Percentiles rank a stretch among this genome's conserved stretches.
Evolutionary conservation across 257 asterid species (phyloP).

Genomic region (Perilla frutescens): DNA sequence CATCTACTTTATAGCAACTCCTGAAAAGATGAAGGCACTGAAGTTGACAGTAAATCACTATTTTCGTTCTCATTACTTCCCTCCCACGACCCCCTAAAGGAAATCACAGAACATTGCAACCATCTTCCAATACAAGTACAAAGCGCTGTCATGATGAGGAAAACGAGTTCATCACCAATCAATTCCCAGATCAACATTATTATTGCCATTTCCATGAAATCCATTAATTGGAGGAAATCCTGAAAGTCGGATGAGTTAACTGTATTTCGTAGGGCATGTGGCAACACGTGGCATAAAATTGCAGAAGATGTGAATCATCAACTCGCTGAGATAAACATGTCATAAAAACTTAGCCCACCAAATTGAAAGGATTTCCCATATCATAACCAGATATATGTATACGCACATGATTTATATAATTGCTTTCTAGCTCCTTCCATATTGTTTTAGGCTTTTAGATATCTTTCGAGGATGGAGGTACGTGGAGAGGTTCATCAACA

Average conservation of each 20-base stretch:
- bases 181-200: not conserved
- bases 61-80: not conserved
- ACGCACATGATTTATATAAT: not conserved
- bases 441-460: conserved; percentile 3
- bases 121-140: not conserved
- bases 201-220: not conserved
- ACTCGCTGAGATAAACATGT: not conserved
- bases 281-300: not conserved
- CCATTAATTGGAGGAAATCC: not conserved
- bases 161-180: not conserved
- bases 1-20: not conserved
- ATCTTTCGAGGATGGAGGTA: conserved; percentile 10
- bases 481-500: not conserved
- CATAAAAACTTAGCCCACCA: conserved; percentile 1
- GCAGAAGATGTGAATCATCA: not conserved
- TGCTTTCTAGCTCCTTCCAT: not conserved
- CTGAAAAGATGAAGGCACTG: no score
- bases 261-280: not conserved
- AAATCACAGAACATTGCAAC: not conserved
- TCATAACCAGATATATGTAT: not conserved
- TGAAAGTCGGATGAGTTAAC: not conserved
- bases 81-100: not conserved
- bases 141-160: not conserved
- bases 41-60: conserved; percentile 11
- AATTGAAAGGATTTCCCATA: not conserved